These are phyloP conservation scores for Hevea brasiliensis DNA, from an alignment of 345 rosid genomes.

Conservation along the genomic window DNA sequence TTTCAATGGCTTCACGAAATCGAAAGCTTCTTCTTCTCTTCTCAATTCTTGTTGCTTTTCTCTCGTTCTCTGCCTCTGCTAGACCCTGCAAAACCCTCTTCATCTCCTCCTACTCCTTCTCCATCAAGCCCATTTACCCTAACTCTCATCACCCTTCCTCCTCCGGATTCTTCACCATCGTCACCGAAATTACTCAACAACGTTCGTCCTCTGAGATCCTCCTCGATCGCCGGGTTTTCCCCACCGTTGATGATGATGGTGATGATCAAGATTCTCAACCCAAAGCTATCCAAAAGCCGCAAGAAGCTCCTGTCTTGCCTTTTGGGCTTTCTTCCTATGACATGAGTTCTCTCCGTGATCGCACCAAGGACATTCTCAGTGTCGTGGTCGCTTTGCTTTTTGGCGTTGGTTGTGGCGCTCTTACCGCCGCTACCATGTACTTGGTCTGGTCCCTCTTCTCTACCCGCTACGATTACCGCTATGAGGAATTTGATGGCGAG, in stretches of 20 bases:
- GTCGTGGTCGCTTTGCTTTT: constrained; percentile 81
- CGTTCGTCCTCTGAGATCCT: constrained; percentile 18
- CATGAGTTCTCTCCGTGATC: constrained; percentile 64
- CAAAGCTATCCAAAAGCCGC: constrained; percentile 13
- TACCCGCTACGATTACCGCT: constrained; percentile 37
- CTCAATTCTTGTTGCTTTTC: background rate
- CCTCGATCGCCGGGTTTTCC: constrained; percentile 39
- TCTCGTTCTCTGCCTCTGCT: constrained; percentile 28
- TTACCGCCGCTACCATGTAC: constrained; percentile 87
- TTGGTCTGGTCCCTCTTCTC: constrained; percentile 76
- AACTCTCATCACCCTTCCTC: constrained; percentile 40
- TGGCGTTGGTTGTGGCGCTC: constrained; percentile 94
- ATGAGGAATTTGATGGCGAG: constrained; percentile 32
- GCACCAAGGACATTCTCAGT: constrained; percentile 80
- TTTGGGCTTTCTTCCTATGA: constrained; percentile 41
- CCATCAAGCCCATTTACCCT: constrained; percentile 50
- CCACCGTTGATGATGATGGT: constrained; percentile 1
- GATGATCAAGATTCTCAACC: background rate
- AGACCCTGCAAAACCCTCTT: constrained; percentile 46
- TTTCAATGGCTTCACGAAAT: constrained; percentile 12
- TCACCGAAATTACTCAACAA: constrained; percentile 56
- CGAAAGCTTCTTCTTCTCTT: constrained; percentile 12
- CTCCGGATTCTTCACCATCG: constrained; percentile 54
- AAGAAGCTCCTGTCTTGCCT: constrained; percentile 8
- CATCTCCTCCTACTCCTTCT: constrained; percentile 69